A percentile compares a stretch with the other conserved stretches of the same genome.
Evolutionary conservation across 2,329 filamentous ascomycete species (phyloP).

Genomic region (Gliomastix tumulicola): DNA sequence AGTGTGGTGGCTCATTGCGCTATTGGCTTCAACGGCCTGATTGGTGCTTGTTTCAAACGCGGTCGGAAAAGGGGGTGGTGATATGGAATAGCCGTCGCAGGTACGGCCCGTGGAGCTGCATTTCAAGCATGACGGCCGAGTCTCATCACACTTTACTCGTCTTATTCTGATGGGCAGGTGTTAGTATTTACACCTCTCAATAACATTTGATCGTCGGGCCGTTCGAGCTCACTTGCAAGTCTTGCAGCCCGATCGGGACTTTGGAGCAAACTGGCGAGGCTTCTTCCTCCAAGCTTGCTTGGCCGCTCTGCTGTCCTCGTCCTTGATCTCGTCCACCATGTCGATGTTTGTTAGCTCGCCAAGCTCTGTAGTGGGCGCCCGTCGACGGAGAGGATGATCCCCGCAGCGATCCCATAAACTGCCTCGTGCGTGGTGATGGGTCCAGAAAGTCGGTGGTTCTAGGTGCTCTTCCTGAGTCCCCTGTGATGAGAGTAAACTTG

Average conservation of each 20-base stretch:
- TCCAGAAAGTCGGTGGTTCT: too few relatives aligned
- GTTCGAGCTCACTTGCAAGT: slow-evolving; percentile 28
- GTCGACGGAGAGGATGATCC: too few relatives aligned
- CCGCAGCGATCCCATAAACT: too few relatives aligned
- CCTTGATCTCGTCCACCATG: slow-evolving; percentile 5
- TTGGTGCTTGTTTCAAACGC: slow-evolving; percentile 3
- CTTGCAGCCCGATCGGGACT: slow-evolving; percentile 28
- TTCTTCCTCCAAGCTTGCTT: slow-evolving; percentile 27
- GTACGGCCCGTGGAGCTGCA: slow-evolving; percentile 26
- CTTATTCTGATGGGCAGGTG: slow-evolving; percentile 23
- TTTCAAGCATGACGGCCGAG: slow-evolving; percentile 23
- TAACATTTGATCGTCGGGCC: slow-evolving; percentile 1
- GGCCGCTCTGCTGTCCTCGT: slow-evolving; percentile 8
- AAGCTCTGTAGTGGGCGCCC: too few relatives aligned
- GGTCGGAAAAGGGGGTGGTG: background rate
- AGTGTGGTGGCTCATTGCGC: background rate
- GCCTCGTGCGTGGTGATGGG: too few relatives aligned
- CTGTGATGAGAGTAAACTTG: too few relatives aligned
- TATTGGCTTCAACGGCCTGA: slow-evolving; percentile 1
- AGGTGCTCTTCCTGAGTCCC: too few relatives aligned
- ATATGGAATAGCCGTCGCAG: slow-evolving; percentile 24
- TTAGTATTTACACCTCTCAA: slow-evolving; percentile 8
- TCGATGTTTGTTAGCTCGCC: background rate
- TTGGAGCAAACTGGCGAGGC: slow-evolving; percentile 27
- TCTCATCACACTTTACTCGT: slow-evolving; percentile 27